Evolutionary conservation across 306 rosid species (phyloP), one percentile per base, ranked within the genome.

Genomic region (Spatholobus suberectus): DNA sequence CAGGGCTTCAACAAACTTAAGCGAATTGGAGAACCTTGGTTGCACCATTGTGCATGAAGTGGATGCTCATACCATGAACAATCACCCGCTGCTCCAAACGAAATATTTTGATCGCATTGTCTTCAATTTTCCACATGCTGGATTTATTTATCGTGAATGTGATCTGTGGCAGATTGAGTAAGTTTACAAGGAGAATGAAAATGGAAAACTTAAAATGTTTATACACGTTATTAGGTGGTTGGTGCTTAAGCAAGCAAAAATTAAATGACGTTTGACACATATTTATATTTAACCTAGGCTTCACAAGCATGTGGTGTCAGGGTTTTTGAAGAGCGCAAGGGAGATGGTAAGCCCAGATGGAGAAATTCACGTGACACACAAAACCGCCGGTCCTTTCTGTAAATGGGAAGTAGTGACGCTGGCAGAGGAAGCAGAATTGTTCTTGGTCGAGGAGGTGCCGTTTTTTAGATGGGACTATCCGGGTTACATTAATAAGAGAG

Each of bases 311-410:
- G 1, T 89, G 76, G 88, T 85, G 4, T 40, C 55, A n/a, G 81
- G 77, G 10, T 87, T 89, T 69, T 1, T 89, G 26, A 18, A 23
- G 0, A 87, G 61, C 71, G 89, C 87, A 14, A 46, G 27, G 1
- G 23, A 47, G 4, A 79, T 87, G 83, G 0, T 89, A 70, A 69
- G 11, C 26, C 0, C 7, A 0, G n/a, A 62, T 21, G 92, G 90
- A 3, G 89, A 90, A 75, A 68, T 87, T 69, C 90, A 87, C 4
- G 81, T 88, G 6, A 88, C 89, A 23, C 92, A 87, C 85, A 87
- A 90, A 77, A 72, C 18, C 4, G 0, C 67, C 0, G 0, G 67
- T 3, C 89, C 90, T n/a, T 89, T 10, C 51, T 6, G 7, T n/a
- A 18, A 6, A 0, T 89, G 92, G 92, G 72, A 76, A 23, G 44